Evolutionary conservation across 1,284 basidiomycete genomes (phyloP).

Genomic region (Ustilago loliicola): DNA sequence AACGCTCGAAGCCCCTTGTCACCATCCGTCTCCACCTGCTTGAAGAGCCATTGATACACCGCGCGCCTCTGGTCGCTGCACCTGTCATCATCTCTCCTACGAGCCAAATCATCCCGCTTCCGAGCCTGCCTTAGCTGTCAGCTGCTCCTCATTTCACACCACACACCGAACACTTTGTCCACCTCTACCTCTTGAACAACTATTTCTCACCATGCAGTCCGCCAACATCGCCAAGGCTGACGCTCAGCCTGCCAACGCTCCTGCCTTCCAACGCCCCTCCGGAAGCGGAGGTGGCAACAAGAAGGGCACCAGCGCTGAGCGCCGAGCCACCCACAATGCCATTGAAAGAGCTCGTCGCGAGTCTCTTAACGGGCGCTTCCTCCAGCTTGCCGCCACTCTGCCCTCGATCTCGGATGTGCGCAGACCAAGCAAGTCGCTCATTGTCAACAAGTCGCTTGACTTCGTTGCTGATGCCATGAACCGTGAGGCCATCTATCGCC

Average conservation of each 20-base stretch:
- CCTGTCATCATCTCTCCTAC: neutral
- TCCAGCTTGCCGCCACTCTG: constrained; percentile 58
- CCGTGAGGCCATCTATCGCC: constrained; percentile 56
- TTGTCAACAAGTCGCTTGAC: constrained; percentile 65
- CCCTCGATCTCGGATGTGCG: constrained; percentile 62
- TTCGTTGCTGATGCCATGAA: constrained; percentile 62
- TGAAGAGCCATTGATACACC: constrained; percentile 17
- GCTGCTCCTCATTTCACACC: constrained; percentile 5
- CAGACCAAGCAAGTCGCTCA: constrained; percentile 61
- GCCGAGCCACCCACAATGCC: constrained; percentile 64
- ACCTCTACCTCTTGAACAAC: neutral
- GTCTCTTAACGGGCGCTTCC: constrained; percentile 62
- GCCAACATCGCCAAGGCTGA: constrained; percentile 21
- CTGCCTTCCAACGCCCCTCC: constrained; percentile 37
- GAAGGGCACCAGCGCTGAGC: constrained; percentile 62
- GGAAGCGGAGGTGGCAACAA: constrained; percentile 62
- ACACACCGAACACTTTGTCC: neutral
- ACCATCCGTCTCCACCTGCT: neutral
- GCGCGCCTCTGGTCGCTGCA: constrained; percentile 61
- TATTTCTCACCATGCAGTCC: constrained; percentile 27
- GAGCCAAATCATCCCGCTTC: too few relatives aligned
- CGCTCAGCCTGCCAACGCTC: constrained; percentile 18
- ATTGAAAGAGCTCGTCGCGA: constrained; percentile 65
- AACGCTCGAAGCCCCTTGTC: neutral
- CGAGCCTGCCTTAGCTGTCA: constrained; percentile 8